phyloP scores from a whole-genome alignment of 345 rosid genomes.

The Sisymbrium irio region DNA sequence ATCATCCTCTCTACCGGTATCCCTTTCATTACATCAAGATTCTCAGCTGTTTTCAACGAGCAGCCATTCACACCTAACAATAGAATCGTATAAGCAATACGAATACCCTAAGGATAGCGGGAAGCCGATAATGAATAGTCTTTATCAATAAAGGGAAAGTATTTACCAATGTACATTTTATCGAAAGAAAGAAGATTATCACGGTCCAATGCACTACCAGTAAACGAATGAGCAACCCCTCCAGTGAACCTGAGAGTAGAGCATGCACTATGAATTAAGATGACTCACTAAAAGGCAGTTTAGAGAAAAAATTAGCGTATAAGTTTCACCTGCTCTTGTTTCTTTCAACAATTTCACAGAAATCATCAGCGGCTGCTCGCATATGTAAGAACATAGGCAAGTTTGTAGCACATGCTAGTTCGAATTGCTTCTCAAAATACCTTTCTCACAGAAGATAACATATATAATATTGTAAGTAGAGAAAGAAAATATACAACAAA shows the following conservation, averaged over 20 bases:
- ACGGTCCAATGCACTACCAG: slow-evolving; percentile 70
- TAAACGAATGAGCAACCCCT: slow-evolving; percentile 93
- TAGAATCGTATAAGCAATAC: slow-evolving; percentile 8
- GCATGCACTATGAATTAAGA: neutral
- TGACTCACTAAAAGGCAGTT: neutral
- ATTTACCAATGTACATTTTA: slow-evolving; percentile 74
- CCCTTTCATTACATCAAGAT: slow-evolving; percentile 70
- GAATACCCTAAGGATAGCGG: neutral
- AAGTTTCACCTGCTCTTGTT: slow-evolving; percentile 61
- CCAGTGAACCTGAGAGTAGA: slow-evolving; percentile 53
- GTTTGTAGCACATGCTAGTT: slow-evolving; percentile 80
- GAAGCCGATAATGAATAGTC: neutral
- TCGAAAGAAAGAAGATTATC: slow-evolving; percentile 73
- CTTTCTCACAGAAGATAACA: slow-evolving; percentile 33
- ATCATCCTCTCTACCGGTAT: slow-evolving; percentile 87
- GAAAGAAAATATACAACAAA: neutral
- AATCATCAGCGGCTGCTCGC: slow-evolving; percentile 92
- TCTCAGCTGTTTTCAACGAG: slow-evolving; percentile 79
- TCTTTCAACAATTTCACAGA: slow-evolving; percentile 72
- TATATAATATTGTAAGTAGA: neutral
- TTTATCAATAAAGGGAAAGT: slow-evolving; percentile 35
- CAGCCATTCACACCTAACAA: slow-evolving; percentile 84
- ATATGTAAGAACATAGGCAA: slow-evolving; percentile 95
- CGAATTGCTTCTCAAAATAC: slow-evolving; percentile 97
- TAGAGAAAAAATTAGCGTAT: neutral